Evolutionary conservation across 495 filamentous ascomycete genomes (phyloP).

Genomic region (Rusavskia elegans): DNA sequence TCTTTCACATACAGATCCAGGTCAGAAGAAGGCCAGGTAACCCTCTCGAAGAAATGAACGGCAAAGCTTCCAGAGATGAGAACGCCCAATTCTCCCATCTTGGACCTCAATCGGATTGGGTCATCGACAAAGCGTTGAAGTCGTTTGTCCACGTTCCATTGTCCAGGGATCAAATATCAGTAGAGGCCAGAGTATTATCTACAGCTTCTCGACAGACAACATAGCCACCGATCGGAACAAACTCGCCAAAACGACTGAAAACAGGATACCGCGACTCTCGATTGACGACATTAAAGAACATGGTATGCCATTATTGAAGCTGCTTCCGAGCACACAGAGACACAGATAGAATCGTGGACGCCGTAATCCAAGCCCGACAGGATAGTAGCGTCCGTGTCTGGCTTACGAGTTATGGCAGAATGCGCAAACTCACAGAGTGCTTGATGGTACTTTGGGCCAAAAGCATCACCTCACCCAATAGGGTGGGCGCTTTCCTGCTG

Average conservation of each 20-base stretch:
- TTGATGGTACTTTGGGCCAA: too few relatives aligned
- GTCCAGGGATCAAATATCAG: background rate
- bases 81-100: background rate
- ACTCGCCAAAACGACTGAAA: background rate
- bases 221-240: constrained; percentile 1
- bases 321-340: too few relatives aligned
- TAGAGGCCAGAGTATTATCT: constrained; percentile 3
- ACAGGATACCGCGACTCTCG: background rate
- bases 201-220: constrained; percentile 2
- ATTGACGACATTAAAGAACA: background rate
- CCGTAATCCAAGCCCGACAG: too few relatives aligned
- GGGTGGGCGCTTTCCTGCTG: too few relatives aligned
- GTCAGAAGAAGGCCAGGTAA: background rate
- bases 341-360: too few relatives aligned
- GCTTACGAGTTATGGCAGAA: too few relatives aligned
- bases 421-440: too few relatives aligned
- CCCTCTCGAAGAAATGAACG: constrained; percentile 3
- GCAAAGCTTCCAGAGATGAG: constrained; percentile 2
- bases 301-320: too few relatives aligned
- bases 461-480: too few relatives aligned
- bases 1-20: constrained; percentile 2
- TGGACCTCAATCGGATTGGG: background rate
- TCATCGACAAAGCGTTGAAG: constrained; percentile 1
- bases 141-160: constrained; percentile 5
- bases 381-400: too few relatives aligned